A percentile compares a stretch with the other conserved stretches of the same genome.
These are phyloP conservation scores for Dictyophora rubrovolvata DNA, from an alignment of 768 basidiomycete genomes.

Conservation along the genomic window DNA sequence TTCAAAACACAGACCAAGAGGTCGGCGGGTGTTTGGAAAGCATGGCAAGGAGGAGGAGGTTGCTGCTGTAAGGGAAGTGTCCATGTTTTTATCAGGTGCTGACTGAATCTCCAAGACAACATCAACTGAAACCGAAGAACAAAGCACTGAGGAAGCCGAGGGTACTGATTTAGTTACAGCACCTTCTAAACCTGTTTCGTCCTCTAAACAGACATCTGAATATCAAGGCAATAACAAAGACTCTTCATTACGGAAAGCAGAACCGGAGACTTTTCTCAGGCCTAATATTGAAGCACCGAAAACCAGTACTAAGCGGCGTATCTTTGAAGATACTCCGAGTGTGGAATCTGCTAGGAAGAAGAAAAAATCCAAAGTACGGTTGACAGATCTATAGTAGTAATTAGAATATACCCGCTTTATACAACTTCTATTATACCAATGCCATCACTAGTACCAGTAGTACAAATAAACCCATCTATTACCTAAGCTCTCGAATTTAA, in stretches of 20 bases:
- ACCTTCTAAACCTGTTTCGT: not conserved
- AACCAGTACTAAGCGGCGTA: not conserved
- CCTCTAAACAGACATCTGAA: not conserved
- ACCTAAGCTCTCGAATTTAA: too few species aligned
- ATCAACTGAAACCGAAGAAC: not conserved
- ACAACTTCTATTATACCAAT: not conserved
- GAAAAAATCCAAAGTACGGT: not conserved
- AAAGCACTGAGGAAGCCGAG: not conserved
- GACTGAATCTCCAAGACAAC: not conserved
- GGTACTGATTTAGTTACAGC: not conserved
- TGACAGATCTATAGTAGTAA: not conserved
- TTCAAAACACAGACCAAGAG: not conserved
- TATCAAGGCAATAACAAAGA: not conserved
- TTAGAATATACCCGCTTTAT: not conserved
- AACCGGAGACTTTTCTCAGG: not conserved
- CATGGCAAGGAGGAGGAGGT: not conserved
- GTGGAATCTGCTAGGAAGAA: not conserved
- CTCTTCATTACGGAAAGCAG: not conserved
- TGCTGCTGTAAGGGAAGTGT: not conserved
- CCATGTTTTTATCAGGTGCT: not conserved
- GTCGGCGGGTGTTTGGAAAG: constrained; percentile 4
- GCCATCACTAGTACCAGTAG: too few species aligned
- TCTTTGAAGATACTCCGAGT: not conserved
- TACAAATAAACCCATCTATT: too few species aligned
- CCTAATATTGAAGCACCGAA: constrained; percentile 1